Conservation (phyloP, 2,329 filamentous ascomycete genomes). For the Ophiostoma ulmi region DNA sequence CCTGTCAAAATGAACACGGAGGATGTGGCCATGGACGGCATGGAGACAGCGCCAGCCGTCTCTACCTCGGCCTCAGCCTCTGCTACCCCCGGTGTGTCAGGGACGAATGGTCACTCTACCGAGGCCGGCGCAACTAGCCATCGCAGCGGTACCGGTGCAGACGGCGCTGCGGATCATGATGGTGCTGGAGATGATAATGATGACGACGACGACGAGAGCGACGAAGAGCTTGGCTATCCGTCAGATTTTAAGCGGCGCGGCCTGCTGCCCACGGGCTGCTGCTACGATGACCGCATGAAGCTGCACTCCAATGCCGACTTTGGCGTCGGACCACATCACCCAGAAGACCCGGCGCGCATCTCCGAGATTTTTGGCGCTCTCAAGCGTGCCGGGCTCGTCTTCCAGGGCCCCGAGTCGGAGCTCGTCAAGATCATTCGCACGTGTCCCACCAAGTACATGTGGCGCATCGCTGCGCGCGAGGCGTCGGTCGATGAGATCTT, state of each 20-base stretch:
- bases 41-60: neutral
- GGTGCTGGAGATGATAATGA: conserved; percentile 34
- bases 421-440: conserved; percentile 48
- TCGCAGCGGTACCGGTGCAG: conserved; percentile 35
- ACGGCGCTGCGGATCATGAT: conserved; percentile 36
- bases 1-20: conserved; percentile 22
- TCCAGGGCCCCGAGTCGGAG: conserved; percentile 51
- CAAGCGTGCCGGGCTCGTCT: conserved; percentile 73
- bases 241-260: conserved; percentile 40
- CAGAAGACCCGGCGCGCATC: conserved; percentile 88
- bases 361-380: conserved; percentile 90
- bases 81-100: neutral
- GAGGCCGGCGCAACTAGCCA: neutral
- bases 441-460: conserved; percentile 59
- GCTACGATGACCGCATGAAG: conserved; percentile 93
- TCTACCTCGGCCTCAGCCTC: neutral
- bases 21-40: conserved; percentile 30
- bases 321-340: conserved; percentile 71
- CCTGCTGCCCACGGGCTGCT: conserved; percentile 66
- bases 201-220: conserved; percentile 30
- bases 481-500: conserved; percentile 77
- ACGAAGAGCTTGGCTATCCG: conserved; percentile 30
- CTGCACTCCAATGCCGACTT: conserved; percentile 84
- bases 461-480: conserved; percentile 70
- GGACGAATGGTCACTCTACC: conserved; percentile 8